Percentiles rank a stretch among this genome's conserved stretches.
These are phyloP conservation scores for Phytophthora foliorum DNA, from an alignment of 352 stramenopile species.

Conservation along the genomic window DNA sequence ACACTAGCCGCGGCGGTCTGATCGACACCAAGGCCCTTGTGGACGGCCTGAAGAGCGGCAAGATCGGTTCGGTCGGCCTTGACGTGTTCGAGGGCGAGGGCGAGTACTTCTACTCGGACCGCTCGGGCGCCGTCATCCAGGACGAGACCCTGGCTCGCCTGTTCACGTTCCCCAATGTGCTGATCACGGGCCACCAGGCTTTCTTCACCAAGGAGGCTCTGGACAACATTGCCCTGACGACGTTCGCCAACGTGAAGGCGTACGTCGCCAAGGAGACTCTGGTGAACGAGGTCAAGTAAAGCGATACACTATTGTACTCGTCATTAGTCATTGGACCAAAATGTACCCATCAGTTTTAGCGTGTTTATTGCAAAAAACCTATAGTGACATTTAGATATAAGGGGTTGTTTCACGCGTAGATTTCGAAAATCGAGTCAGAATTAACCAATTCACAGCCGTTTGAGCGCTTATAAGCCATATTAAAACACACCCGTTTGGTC, in stretches of 20 bases:
- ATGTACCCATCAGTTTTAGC: conserved; percentile 21
- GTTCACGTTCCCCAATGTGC: conserved; percentile 83
- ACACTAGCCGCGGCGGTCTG: conserved; percentile 88
- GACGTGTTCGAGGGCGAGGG: conserved; percentile 91
- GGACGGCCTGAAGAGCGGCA: conserved; percentile 75
- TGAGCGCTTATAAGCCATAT: no score
- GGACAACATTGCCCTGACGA: conserved; percentile 73
- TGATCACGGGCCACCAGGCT: conserved; percentile 84
- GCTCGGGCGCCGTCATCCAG: conserved; percentile 66
- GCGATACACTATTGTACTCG: background rate
- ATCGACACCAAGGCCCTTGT: conserved; percentile 88
- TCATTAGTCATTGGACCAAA: conserved; percentile 18
- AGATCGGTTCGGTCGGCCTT: conserved; percentile 80
- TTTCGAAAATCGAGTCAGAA: no score
- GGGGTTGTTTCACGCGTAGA: no score
- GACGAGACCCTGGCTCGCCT: conserved; percentile 73
- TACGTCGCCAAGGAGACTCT: conserved; percentile 49
- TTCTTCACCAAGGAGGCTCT: conserved; percentile 86
- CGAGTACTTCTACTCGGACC: conserved; percentile 82
- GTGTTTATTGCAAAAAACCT: no score
- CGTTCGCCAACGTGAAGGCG: conserved; percentile 74
- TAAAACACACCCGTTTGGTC: no score
- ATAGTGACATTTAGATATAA: no score
- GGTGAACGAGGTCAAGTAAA: conserved; percentile 67
- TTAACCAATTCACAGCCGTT: no score